Percentiles rank a stretch among this genome's conserved stretches.
phyloP scores from a whole-genome alignment of 1,284 basidiomycete genomes.

The Microbotryum scabiosae region DNA sequence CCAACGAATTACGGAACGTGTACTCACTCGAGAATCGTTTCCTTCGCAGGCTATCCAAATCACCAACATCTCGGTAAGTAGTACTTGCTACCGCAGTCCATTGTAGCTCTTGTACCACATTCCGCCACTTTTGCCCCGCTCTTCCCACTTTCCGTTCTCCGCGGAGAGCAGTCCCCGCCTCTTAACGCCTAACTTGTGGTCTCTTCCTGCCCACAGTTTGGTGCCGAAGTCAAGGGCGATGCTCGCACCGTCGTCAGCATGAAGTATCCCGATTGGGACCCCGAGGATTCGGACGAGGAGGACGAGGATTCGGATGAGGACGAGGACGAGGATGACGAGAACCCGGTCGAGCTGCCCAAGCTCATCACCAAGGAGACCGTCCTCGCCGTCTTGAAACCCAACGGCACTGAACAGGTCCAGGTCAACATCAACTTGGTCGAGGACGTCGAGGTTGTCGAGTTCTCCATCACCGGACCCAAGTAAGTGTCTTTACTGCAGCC shows the following conservation, averaged over 20 bases:
- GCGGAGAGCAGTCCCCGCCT: neutral
- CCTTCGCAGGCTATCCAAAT: conserved; percentile 21
- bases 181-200: neutral
- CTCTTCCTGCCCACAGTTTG: conserved; percentile 13
- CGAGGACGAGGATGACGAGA: conserved; percentile 41
- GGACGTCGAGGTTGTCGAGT: conserved; percentile 54
- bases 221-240: conserved; percentile 29
- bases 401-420: conserved; percentile 68
- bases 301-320: conserved; percentile 42
- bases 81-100: neutral
- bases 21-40: neutral
- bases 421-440: conserved; percentile 56
- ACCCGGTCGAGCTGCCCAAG: conserved; percentile 49
- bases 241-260: conserved; percentile 63
- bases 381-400: conserved; percentile 54
- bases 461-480: conserved; percentile 81
- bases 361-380: conserved; percentile 47
- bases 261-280: conserved; percentile 37
- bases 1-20: neutral
- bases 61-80: conserved; percentile 31
- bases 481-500: conserved; percentile 29
- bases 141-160: neutral
- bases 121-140: neutral
- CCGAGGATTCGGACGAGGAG: conserved; percentile 41
- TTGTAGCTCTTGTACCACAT: neutral